phyloP scores from a whole-genome alignment of 2,329 filamentous ascomycete species.

The Fusarium subglutinans region DNA sequence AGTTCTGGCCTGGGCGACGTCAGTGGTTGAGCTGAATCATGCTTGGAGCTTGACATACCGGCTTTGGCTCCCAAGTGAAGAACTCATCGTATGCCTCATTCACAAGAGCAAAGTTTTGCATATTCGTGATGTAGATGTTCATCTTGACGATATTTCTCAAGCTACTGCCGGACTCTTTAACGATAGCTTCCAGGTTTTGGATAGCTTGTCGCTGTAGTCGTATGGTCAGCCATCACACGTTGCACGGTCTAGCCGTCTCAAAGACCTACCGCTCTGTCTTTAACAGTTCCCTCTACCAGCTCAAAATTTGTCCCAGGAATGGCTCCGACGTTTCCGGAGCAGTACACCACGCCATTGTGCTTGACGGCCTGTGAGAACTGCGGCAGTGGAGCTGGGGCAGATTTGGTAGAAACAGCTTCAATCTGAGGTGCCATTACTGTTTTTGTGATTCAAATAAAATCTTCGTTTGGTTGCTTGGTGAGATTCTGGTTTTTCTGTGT shows the following conservation, averaged over 20 bases:
- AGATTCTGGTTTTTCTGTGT: not conserved
- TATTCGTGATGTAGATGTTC: slow-evolving; percentile 72
- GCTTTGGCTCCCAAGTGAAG: slow-evolving; percentile 56
- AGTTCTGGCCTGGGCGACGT: slow-evolving; percentile 56
- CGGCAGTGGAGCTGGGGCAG: slow-evolving; percentile 48
- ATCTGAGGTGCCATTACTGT: not conserved
- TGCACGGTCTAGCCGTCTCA: not conserved
- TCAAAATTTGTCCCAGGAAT: slow-evolving; percentile 60
- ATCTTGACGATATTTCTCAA: slow-evolving; percentile 72
- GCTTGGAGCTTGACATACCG: slow-evolving; percentile 49
- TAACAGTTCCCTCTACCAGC: slow-evolving; percentile 61
- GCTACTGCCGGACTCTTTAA: slow-evolving; percentile 67
- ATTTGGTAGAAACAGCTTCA: not conserved
- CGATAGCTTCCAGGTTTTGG: slow-evolving; percentile 50
- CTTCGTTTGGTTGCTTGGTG: not conserved
- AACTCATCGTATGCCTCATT: slow-evolving; percentile 65
- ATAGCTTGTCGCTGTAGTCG: not conserved
- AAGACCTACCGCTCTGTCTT: not conserved
- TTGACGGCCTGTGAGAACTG: slow-evolving; percentile 70
- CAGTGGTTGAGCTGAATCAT: slow-evolving; percentile 45
- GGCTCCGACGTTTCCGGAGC: slow-evolving; percentile 70
- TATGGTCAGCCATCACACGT: not conserved
- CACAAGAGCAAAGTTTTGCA: slow-evolving; percentile 70
- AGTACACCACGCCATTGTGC: slow-evolving; percentile 75
- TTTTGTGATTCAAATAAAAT: not conserved